Base-by-base conservation (phyloP, 139 green algal species). In the Chlamydomonas asymmetrica region DNA sequence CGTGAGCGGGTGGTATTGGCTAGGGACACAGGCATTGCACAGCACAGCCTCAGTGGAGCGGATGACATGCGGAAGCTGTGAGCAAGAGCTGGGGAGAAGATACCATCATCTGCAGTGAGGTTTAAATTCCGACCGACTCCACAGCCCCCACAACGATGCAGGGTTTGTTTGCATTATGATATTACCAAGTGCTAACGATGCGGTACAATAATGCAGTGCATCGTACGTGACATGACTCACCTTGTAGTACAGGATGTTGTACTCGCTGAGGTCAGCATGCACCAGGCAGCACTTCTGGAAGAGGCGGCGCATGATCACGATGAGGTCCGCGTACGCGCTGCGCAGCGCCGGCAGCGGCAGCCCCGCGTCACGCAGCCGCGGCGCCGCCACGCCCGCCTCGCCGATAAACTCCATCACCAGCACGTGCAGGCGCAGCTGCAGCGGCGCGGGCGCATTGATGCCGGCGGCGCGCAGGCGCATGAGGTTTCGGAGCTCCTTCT, bases 401-500 rank as follows among this genome's bases (percentile, higher is more conserved):
- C 77, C 93, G 3, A 98, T 87, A 66, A 98, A 97, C 50, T 94
- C 87, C 96, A 99, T 98, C 23, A 97, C 90, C 71, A 99, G 87
- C 50, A 99, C 90, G 80, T 99, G 95, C 70, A 94, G 63, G 49
- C 93, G 89, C 77, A 98, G 92, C 83, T 95, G 86, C 64, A 97
- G 64, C 9, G 96, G 94, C 56, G 78, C 77, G 2, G 96, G 94
- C 43, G 87, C 88, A 45, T 78, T 84, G 71, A 99, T 95, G 68
- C 96, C 96, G 5, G 88, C 88, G 0, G 82, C 61, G 32, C 63
- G 59, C 43, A 84, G 79, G 35, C 95, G 88, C 29, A 83, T 80
- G 71, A 99, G 85, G 88, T 99, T 99, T 57, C 96, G 87, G 87
- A 97, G 94, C 91, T 99, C 96, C 91, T 99, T 99, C 86, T 99